These are phyloP conservation scores for Croton setiger DNA, from an alignment of 441 rosid genomes.

Conservation along the genomic window DNA sequence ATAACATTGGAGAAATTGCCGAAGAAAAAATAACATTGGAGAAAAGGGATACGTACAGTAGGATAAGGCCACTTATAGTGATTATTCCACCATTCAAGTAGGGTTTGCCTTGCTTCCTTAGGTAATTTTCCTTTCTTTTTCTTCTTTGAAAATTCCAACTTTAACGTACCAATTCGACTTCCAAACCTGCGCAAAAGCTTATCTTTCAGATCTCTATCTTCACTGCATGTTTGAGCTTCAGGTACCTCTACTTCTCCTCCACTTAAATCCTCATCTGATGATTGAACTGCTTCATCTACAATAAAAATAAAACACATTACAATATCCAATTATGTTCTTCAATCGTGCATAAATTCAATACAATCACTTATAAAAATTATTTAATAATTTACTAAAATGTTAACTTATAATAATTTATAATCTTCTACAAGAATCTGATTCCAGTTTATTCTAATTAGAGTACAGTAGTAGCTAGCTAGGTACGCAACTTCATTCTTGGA, in stretches of 20 bases:
- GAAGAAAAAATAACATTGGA: not conserved
- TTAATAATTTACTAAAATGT: not conserved
- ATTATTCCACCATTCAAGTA: slow-evolving; percentile 91
- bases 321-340: slow-evolving; percentile 1
- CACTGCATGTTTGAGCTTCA: slow-evolving; percentile 45
- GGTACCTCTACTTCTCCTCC: slow-evolving; percentile 57
- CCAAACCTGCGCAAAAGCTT: slow-evolving; percentile 72
- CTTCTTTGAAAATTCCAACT: slow-evolving; percentile 92
- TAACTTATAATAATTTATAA: not conserved
- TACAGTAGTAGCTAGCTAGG: not conserved
- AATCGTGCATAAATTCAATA: not conserved
- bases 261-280: slow-evolving; percentile 83
- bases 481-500: not conserved
- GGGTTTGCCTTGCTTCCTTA: slow-evolving; percentile 92
- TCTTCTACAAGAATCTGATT: not conserved
- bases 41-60: slow-evolving; percentile 48
- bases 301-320: not conserved
- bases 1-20: not conserved
- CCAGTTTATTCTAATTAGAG: not conserved
- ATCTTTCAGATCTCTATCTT: slow-evolving; percentile 67
- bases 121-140: slow-evolving; percentile 98
- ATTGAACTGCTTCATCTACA: slow-evolving; percentile 57
- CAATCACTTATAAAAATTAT: too few relatives aligned
- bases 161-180: slow-evolving; percentile 73
- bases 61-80: slow-evolving; percentile 99